Evolutionary conservation across 164 flowering plant genomes (phyloP).

Genomic region (Magnolia sinica): DNA sequence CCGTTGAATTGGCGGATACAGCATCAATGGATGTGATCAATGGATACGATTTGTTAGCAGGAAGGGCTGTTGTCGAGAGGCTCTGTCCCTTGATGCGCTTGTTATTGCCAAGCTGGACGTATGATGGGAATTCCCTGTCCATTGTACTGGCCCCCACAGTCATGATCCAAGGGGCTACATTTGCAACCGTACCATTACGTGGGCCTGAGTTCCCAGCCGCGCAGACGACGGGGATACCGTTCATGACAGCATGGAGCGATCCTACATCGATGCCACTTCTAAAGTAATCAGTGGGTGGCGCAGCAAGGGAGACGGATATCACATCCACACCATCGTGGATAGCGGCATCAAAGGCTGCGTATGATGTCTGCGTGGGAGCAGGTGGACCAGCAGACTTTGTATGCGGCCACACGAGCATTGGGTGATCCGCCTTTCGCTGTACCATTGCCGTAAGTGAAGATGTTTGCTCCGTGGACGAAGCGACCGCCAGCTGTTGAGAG

Average conservation of each 20-base stretch:
- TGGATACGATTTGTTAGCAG: conserved; percentile 28
- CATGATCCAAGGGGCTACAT: conserved; percentile 11
- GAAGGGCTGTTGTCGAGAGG: conserved; percentile 43
- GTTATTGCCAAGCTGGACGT: background rate
- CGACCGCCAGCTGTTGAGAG: conserved; percentile 18
- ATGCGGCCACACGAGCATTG: conserved; percentile 16
- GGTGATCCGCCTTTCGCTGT: conserved; percentile 14
- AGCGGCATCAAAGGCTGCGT: conserved; percentile 11
- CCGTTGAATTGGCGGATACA: conserved; percentile 24
- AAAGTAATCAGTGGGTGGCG: background rate
- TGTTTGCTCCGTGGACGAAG: conserved; percentile 11
- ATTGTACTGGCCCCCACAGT: conserved; percentile 11
- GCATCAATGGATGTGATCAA: conserved; percentile 30
- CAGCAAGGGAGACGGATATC: conserved; percentile 6
- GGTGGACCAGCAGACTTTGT: conserved; percentile 10
- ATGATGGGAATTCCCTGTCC: conserved; percentile 6
- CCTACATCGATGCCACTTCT: background rate
- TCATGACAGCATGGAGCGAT: conserved; percentile 2
- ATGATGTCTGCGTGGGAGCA: conserved; percentile 8
- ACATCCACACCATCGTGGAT: conserved; percentile 11
- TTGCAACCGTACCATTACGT: background rate
- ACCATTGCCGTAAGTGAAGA: conserved; percentile 8
- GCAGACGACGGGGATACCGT: background rate
- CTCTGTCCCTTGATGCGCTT: conserved; percentile 52
- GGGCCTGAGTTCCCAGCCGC: conserved; percentile 12